Percentiles rank a stretch among this genome's conserved stretches.
Conservation (phyloP, 1,284 basidiomycete genomes). For the Naganishia liquefaciens region DNA sequence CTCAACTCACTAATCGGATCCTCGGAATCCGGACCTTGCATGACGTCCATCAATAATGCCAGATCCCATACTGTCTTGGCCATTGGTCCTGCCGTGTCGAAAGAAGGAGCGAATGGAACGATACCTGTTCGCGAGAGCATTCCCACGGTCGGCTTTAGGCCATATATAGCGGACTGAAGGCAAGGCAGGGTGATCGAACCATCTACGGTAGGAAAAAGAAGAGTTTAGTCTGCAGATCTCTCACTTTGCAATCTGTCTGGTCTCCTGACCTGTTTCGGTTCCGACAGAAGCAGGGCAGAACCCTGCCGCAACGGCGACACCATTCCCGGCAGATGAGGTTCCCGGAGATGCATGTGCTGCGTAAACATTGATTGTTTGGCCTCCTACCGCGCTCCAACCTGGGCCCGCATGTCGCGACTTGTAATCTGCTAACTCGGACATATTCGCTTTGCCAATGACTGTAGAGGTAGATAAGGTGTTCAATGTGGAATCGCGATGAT, state of each 20-base stretch:
- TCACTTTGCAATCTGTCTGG: neutral
- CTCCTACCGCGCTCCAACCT: constrained; percentile 36
- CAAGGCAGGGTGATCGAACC: constrained; percentile 31
- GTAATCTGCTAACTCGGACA: constrained; percentile 31
- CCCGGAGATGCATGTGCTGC: constrained; percentile 36
- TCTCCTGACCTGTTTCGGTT: constrained; percentile 30
- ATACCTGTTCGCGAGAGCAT: constrained; percentile 26
- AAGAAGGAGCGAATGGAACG: constrained; percentile 29
- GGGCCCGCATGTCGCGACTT: constrained; percentile 20
- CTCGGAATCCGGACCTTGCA: constrained; percentile 21
- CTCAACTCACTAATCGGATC: constrained; percentile 19
- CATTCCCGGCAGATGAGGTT: constrained; percentile 33
- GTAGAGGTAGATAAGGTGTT: neutral
- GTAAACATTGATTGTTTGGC: constrained; percentile 37
- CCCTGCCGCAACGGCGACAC: constrained; percentile 29
- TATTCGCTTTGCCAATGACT: constrained; percentile 31
- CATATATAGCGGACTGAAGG: constrained; percentile 29
- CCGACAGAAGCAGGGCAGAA: constrained; percentile 32
- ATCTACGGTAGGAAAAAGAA: neutral
- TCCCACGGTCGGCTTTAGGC: constrained; percentile 29
- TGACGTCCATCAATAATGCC: constrained; percentile 31
- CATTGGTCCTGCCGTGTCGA: constrained; percentile 30
- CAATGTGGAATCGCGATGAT: too few relatives aligned
- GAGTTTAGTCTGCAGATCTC: neutral
- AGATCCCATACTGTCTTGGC: constrained; percentile 27